Evolutionary conservation across 495 filamentous ascomycete genomes (phyloP).

Genomic region (Penicillium soppii): DNA sequence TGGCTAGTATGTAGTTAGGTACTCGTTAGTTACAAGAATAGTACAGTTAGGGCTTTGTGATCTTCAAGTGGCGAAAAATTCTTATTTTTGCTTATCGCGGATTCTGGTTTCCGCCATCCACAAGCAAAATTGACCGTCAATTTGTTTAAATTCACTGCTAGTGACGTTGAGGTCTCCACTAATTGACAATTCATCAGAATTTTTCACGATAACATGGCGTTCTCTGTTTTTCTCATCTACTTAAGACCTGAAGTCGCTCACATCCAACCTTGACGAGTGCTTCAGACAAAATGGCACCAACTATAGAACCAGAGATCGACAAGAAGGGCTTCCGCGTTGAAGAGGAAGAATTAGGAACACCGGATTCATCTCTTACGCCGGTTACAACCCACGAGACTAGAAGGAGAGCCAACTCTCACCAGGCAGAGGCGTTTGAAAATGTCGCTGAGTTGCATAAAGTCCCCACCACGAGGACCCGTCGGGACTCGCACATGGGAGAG

Average conservation of each 20-base stretch:
- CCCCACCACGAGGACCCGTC: constrained; percentile 10
- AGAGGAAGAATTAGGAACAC: neutral
- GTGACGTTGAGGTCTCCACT: neutral
- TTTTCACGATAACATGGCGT: neutral
- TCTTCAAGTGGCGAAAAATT: no score
- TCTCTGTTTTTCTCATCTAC: neutral
- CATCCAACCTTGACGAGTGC: no score
- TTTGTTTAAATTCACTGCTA: neutral
- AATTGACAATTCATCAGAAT: neutral
- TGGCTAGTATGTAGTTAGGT: no score
- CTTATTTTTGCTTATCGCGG: neutral
- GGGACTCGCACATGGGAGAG: constrained; percentile 20
- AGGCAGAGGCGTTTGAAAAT: constrained; percentile 7
- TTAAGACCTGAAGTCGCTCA: neutral
- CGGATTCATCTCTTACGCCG: neutral
- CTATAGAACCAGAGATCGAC: neutral
- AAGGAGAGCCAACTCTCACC: constrained; percentile 5
- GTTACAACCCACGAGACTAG: neutral
- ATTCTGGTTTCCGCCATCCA: neutral
- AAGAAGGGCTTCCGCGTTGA: neutral
- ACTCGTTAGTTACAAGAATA: no score
- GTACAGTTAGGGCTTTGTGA: neutral
- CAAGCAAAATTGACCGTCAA: neutral
- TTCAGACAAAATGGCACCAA: neutral
- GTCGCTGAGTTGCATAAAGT: constrained; percentile 11